Evolutionary conservation across 129 eudicot genomes (phyloP), one percentile per base, ranked within the genome.

Genomic region (Flaveria robusta): DNA sequence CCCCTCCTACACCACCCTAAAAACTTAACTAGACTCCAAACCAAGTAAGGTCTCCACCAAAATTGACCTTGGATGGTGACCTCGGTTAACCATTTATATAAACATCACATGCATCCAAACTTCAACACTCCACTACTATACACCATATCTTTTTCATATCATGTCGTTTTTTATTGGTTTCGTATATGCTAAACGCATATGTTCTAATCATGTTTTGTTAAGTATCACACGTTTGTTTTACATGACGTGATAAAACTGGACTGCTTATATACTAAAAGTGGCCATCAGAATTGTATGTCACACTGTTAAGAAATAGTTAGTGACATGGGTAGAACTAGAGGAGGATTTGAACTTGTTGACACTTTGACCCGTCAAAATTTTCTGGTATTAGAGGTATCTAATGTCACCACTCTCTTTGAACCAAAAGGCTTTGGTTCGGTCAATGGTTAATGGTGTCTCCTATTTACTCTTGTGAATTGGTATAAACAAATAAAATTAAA

Each of bases 51-150:
- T 46, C 78, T 74, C 34, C 66, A 66, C 64, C 70, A 23, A 80
- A 80, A 26, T 55, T 74, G 74, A 79, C 70, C 74, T 80, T 24
- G 39, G 79, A 80, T 55, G 39, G 83, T 42, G 83, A 74, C 83
- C 23, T 74, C 73, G 64, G 54, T 78, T 78, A 45, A 62, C 76
- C 76, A 78, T 70, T 5, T 70, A 31, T 70, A 71, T 16, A 49
- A 74, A 80, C 82, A 58, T 68, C 71, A 78, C 76, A 55, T 26
- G 20, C 74, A 74, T 74, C 54, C 83, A 80, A 80, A 73, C 45
- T 80, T 66, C 74, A 73, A 80, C 74, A 41, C 42, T 72, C 62
- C 66, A 20, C 16, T 41, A 62, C 74, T 50, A 63, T 34, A 39
- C 75, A 79, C 58, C 68, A 65, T 79, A 74, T 80, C 74, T 65